Conservation (phyloP, 2,329 filamentous ascomycete genomes). For the Sclerotinia spermophila region DNA sequence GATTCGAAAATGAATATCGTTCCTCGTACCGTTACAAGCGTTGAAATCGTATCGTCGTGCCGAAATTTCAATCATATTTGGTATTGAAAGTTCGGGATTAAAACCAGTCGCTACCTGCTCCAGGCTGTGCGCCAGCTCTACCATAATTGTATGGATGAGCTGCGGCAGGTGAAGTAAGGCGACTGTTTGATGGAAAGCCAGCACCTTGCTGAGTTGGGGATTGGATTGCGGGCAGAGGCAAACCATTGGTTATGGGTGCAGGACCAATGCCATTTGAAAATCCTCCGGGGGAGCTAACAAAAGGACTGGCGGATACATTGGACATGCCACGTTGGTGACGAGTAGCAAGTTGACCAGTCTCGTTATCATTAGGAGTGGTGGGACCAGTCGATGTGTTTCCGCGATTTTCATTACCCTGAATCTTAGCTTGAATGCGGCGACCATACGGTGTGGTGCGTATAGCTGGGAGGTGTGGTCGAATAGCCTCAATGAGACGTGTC, state of each 20-base stretch:
- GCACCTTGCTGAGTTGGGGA: constrained; percentile 22
- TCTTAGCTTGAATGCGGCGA: constrained; percentile 88
- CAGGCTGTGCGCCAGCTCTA: constrained; percentile 30
- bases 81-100: constrained; percentile 24
- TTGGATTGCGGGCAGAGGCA: constrained; percentile 24
- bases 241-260: constrained; percentile 24
- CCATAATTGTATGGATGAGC: constrained; percentile 33
- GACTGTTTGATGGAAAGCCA: constrained; percentile 30
- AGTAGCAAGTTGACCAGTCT: constrained; percentile 28
- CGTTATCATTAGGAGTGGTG: constrained; percentile 33
- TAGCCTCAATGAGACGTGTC: constrained; percentile 71
- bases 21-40: constrained; percentile 39
- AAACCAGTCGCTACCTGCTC: constrained; percentile 35
- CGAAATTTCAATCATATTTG: constrained; percentile 21
- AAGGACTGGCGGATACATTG: constrained; percentile 32
- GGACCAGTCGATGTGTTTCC: constrained; percentile 35
- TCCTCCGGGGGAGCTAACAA: constrained; percentile 27
- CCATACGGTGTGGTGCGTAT: constrained; percentile 93
- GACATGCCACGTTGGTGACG: constrained; percentile 37
- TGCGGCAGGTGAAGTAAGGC: constrained; percentile 25
- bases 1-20: constrained; percentile 35
- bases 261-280: constrained; percentile 33
- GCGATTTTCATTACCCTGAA: constrained; percentile 55
- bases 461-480: constrained; percentile 77
- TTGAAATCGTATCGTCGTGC: constrained; percentile 38